phyloP scores from a whole-genome alignment of 192 early-diverging fungal species.

The Linnemannia elongata region DNA sequence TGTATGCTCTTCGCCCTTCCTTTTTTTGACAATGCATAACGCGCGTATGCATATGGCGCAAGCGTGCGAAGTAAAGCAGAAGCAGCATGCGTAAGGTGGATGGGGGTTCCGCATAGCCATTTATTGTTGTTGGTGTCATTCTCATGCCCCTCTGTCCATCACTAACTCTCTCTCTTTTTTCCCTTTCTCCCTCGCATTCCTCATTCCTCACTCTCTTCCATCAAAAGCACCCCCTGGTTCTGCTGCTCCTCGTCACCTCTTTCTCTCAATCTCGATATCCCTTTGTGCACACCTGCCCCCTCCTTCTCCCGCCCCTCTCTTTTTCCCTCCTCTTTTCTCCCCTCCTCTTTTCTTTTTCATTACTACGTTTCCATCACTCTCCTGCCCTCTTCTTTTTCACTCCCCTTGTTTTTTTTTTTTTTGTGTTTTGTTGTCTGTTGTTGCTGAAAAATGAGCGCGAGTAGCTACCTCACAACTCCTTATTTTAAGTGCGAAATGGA shows the following conservation, averaged over 20 bases:
- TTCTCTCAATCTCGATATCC: background rate
- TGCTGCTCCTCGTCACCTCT: too few species aligned
- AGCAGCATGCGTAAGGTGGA: background rate
- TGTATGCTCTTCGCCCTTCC: background rate
- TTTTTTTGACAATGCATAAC: conserved; percentile 1
- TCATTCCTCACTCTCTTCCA: background rate
- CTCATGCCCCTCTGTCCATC: background rate
- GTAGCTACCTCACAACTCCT: background rate
- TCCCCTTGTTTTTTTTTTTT: background rate
- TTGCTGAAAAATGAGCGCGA: background rate
- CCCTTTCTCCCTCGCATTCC: background rate
- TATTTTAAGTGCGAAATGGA: background rate
- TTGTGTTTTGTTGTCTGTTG: background rate
- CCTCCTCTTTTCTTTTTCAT: background rate
- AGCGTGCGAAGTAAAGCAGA: background rate
- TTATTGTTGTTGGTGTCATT: background rate
- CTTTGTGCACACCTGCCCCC: background rate
- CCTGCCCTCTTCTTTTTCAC: background rate
- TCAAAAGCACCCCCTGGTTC: too few species aligned
- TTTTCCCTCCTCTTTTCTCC: background rate
- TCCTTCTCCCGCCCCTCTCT: background rate
- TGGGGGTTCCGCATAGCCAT: background rate
- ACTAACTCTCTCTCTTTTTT: background rate
- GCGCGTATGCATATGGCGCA: background rate
- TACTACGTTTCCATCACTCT: too few species aligned